These are phyloP conservation scores for Ceratocystis harringtonii DNA, from an alignment of 2,329 filamentous ascomycete species.

Conservation along the genomic window DNA sequence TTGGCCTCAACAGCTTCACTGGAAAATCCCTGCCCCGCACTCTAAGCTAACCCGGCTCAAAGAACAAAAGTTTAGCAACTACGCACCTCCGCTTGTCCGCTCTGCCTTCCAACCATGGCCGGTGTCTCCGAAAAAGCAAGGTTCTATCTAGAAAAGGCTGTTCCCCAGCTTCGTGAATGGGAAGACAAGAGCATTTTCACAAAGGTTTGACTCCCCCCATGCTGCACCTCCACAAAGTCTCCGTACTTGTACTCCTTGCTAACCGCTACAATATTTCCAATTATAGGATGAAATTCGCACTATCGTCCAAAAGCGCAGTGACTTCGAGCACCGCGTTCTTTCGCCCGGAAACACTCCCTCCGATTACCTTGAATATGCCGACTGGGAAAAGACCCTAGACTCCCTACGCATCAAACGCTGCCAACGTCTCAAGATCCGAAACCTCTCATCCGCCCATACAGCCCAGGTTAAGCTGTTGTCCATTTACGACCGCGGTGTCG, in stretches of 20 bases:
- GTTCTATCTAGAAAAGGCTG: conserved; percentile 82
- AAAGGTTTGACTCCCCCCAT: conserved; percentile 36
- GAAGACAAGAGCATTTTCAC: conserved; percentile 84
- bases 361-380: conserved; percentile 75
- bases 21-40: background rate
- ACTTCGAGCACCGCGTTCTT: conserved; percentile 84
- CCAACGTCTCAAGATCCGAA: conserved; percentile 61
- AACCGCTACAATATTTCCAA: conserved; percentile 14
- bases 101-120: conserved; percentile 41
- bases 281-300: conserved; percentile 70
- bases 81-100: background rate
- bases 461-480: conserved; percentile 75
- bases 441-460: conserved; percentile 47
- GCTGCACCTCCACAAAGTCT: conserved; percentile 6
- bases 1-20: background rate
- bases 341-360: conserved; percentile 59
- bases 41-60: too few species aligned
- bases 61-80: too few species aligned
- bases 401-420: conserved; percentile 67
- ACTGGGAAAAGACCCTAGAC: conserved; percentile 56
- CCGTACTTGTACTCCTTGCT: background rate
- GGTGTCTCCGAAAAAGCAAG: conserved; percentile 84
- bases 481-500: conserved; percentile 74
- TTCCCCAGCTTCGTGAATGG: conserved; percentile 83
- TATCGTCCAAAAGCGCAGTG: conserved; percentile 78